These are phyloP conservation scores for Flaveria trinervia DNA, from an alignment of 129 eudicot species.

Conservation along the genomic window DNA sequence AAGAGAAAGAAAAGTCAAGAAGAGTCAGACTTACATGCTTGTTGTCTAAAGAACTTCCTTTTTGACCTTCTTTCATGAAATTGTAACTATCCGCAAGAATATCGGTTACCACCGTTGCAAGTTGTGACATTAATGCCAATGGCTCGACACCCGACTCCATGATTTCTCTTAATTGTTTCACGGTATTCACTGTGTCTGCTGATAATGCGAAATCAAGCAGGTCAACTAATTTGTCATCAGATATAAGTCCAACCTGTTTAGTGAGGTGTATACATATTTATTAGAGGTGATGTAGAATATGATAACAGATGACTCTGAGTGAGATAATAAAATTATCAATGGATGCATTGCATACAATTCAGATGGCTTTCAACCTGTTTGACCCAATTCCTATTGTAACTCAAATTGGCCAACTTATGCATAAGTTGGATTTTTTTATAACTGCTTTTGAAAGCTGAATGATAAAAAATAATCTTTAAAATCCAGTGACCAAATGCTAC, in stretches of 20 bases:
- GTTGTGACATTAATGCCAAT: slow-evolving; percentile 93
- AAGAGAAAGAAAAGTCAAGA: slow-evolving; percentile 7
- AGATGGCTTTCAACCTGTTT: slow-evolving; percentile 7
- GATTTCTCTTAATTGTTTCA: slow-evolving; percentile 79
- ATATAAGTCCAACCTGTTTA: slow-evolving; percentile 81
- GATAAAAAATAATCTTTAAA: too few relatives aligned
- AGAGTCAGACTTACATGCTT: slow-evolving; percentile 52
- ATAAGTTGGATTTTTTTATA: neutral
- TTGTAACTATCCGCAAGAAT: slow-evolving; percentile 92
- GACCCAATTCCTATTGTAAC: neutral
- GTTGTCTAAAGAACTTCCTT: slow-evolving; percentile 82
- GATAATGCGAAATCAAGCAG: slow-evolving; percentile 94
- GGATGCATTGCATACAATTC: neutral
- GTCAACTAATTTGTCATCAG: slow-evolving; percentile 95
- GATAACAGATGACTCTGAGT: neutral
- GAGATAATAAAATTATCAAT: too few relatives aligned
- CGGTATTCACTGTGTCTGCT: slow-evolving; percentile 97
- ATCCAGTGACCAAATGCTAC: neutral
- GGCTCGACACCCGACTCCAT: slow-evolving; percentile 98
- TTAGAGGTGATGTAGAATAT: neutral
- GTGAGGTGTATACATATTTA: slow-evolving; percentile 20
- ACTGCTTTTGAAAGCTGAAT: too few relatives aligned
- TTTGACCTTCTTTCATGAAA: slow-evolving; percentile 55
- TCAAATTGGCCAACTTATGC: neutral
- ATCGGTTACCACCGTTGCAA: slow-evolving; percentile 94